These are phyloP conservation scores for Omphalotus olearius DNA, from an alignment of 1,284 basidiomycete genomes.

Conservation along the genomic window DNA sequence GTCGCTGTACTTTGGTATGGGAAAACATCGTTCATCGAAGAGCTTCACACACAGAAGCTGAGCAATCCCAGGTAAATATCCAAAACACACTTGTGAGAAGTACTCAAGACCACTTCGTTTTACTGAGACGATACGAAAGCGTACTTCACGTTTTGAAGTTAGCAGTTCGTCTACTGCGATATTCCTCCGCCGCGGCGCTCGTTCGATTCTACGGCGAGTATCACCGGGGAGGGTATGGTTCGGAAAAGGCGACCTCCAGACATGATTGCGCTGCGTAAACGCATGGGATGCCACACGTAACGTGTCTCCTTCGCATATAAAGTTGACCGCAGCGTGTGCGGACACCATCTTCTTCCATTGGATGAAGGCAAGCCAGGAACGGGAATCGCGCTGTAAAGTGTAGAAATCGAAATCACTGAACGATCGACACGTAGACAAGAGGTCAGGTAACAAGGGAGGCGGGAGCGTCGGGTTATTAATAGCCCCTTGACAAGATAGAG, in stretches of 20 bases:
- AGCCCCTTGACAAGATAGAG: too few species aligned
- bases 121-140: constrained; percentile 3
- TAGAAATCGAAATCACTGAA: constrained; percentile 13
- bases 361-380: neutral
- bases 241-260: neutral
- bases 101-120: neutral
- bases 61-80: neutral
- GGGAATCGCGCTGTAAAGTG: constrained; percentile 8
- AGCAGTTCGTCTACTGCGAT: constrained; percentile 1
- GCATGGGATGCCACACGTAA: constrained; percentile 1
- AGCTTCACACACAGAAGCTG: constrained; percentile 12
- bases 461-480: too few species aligned
- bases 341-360: constrained; percentile 6
- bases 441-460: neutral
- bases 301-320: neutral
- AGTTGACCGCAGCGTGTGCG: neutral
- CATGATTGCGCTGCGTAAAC: neutral
- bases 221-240: neutral
- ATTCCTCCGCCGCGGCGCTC: neutral
- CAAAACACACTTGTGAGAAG: constrained; percentile 12
- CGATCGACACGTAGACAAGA: neutral
- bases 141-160: neutral
- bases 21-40: constrained; percentile 10
- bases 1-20: neutral
- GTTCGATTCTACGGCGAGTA: neutral